phyloP scores from a whole-genome alignment of 768 basidiomycete species.

The Suillus luteus region DNA sequence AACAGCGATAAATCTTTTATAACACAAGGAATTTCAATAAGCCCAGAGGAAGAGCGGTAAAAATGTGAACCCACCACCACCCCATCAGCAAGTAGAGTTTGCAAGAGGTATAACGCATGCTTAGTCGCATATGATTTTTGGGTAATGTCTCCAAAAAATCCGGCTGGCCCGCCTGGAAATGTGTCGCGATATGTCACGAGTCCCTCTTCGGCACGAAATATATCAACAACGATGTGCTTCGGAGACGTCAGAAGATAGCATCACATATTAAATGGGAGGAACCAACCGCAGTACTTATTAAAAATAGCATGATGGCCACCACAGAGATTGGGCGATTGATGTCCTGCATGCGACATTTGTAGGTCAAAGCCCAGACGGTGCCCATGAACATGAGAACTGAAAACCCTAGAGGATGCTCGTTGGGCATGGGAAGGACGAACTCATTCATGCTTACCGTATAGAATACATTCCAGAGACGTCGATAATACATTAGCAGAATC shows the following conservation, averaged over 20 bases:
- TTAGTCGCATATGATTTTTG: constrained; percentile 29
- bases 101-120: constrained; percentile 21
- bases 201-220: constrained; percentile 21
- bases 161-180: constrained; percentile 25
- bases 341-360: background rate
- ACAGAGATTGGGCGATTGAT: constrained; percentile 20
- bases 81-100: constrained; percentile 15
- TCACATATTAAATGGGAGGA: background rate
- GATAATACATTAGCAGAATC: background rate
- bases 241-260: background rate
- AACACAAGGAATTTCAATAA: background rate
- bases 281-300: constrained; percentile 25
- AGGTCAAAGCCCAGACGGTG: background rate
- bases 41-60: background rate
- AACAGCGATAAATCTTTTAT: constrained; percentile 19
- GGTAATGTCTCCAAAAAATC: constrained; percentile 24
- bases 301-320: constrained; percentile 20
- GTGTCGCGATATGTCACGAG: constrained; percentile 24
- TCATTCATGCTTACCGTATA: background rate
- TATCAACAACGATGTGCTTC: constrained; percentile 19
- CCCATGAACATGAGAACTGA: background rate
- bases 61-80: constrained; percentile 10
- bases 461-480: background rate
- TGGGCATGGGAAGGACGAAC: background rate
- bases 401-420: background rate